Evolutionary conservation across 2,329 filamentous ascomycete species (phyloP), one percentile per base, ranked within the genome.

Genomic region (Byssochlamys sp.): DNA sequence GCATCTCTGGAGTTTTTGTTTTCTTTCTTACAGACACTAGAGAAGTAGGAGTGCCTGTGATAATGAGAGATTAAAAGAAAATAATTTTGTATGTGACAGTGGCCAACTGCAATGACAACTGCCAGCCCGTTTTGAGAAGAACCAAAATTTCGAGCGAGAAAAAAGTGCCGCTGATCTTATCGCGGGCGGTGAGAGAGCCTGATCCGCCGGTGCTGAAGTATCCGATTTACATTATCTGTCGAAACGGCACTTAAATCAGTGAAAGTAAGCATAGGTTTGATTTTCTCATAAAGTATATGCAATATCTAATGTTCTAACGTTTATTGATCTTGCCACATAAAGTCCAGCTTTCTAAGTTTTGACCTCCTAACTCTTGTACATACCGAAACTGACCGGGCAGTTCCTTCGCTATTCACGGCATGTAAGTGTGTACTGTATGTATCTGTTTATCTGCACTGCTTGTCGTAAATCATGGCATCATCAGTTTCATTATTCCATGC

Each of bases 101-200:
- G 5, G 35, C n/a, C 14, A 19, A 6, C 5, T 45, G 35, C 35
- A 53, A 53, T 19, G 25, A 19, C 14, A 53, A 33, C 28, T 31
- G n/a, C 4, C 2, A 12, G 28, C 24, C 9, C 24, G 24, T 51
- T 27, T 49, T 7, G 12, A 9, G 49, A 51, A 52, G 24, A 52
- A 12, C 4, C 14, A 35, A 29, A 31, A 28, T 55, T 27, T 35
- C 14, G 19, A 33, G 45, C 10, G 14, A 39, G 11, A 14, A 54
- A 57, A 54, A 56, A 59, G 29, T 55, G 33, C 10, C 35, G 24
- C 24, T 45, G 27, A 19, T 53, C 27, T 53, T 53, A 53, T 53
- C 52, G 52, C 52, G 52, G 52, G 52, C 27, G 29, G 52, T 19
- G 19, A 53, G 33, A 45, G 35, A 19, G 14, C 35, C 19, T 19